Evolutionary conservation across 768 basidiomycete genomes (phyloP).

Genomic region (Boletus rubroflammeus): DNA sequence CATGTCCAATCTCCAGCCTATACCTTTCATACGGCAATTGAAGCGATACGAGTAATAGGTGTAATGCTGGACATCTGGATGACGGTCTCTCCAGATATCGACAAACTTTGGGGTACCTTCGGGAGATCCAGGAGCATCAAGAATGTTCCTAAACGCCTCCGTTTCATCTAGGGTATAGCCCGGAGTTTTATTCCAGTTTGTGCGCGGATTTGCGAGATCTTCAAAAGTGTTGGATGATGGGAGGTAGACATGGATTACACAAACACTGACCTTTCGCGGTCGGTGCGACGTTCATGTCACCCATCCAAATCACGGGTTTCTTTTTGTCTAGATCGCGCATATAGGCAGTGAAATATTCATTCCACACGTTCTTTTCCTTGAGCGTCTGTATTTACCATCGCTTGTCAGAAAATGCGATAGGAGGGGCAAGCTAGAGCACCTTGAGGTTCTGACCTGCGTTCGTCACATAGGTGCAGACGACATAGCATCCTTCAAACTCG

Average conservation of each 20-base stretch:
- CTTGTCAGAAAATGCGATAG: not conserved
- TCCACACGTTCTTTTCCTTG: slow-evolving; percentile 75
- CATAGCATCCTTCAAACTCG: slow-evolving; percentile 68
- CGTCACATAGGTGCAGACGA: slow-evolving; percentile 80
- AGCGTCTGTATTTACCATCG: slow-evolving; percentile 50
- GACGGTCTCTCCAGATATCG: slow-evolving; percentile 74
- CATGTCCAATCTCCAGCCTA: slow-evolving; percentile 87
- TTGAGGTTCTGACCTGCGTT: slow-evolving; percentile 79
- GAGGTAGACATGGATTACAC: not conserved
- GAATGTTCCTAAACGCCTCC: slow-evolving; percentile 64
- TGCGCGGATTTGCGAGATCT: slow-evolving; percentile 68
- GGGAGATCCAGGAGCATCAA: slow-evolving; percentile 46
- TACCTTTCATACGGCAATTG: slow-evolving; percentile 72
- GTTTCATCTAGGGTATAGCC: slow-evolving; percentile 86
- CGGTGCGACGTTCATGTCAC: slow-evolving; percentile 85
- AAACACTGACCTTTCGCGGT: slow-evolving; percentile 55
- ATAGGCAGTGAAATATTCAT: slow-evolving; percentile 69
- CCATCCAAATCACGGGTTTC: slow-evolving; percentile 87
- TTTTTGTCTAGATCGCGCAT: slow-evolving; percentile 67
- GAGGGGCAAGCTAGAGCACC: slow-evolving; percentile 35
- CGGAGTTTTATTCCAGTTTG: slow-evolving; percentile 85
- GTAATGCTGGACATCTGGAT: slow-evolving; percentile 70
- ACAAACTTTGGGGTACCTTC: slow-evolving; percentile 50
- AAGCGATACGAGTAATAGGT: slow-evolving; percentile 85
- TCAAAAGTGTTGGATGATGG: not conserved